Conservation (phyloP, 352 stramenopile genomes). For the Phytopythium kandeliae region DNA sequence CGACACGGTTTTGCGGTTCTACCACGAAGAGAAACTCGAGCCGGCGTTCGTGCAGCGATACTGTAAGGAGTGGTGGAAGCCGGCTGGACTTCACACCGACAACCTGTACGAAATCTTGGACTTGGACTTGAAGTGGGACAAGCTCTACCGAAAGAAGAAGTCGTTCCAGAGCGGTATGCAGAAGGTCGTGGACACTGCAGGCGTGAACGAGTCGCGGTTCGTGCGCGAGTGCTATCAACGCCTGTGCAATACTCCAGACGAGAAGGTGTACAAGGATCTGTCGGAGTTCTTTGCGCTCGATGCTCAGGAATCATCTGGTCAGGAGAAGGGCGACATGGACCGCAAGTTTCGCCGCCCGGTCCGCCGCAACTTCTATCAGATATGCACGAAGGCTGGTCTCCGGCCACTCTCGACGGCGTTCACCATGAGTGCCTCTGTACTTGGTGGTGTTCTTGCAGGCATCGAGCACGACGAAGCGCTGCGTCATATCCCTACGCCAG, state of each 20-base stretch:
- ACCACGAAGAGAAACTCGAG: slow-evolving; percentile 87
- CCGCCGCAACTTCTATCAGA: slow-evolving; percentile 86
- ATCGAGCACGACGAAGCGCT: slow-evolving; percentile 63
- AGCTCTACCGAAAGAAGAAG: slow-evolving; percentile 75
- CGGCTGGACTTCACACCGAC: slow-evolving; percentile 69
- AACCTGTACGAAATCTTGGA: slow-evolving; percentile 86
- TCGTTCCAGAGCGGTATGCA: slow-evolving; percentile 72
- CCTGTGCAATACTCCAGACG: slow-evolving; percentile 59
- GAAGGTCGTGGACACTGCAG: slow-evolving; percentile 55
- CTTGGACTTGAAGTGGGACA: slow-evolving; percentile 86
- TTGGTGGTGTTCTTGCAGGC: slow-evolving; percentile 71
- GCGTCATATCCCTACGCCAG: slow-evolving; percentile 65
- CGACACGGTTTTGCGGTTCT: slow-evolving; percentile 84
- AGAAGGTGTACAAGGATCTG: slow-evolving; percentile 84
- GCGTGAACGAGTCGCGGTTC: slow-evolving; percentile 69
- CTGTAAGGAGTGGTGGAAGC: slow-evolving; percentile 89
- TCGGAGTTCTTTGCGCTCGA: slow-evolving; percentile 83
- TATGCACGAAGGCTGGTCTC: slow-evolving; percentile 81
- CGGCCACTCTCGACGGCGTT: slow-evolving; percentile 66
- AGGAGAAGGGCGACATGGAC: slow-evolving; percentile 44
- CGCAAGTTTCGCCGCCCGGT: slow-evolving; percentile 71
- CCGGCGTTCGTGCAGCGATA: slow-evolving; percentile 87
- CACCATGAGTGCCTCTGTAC: slow-evolving; percentile 81
- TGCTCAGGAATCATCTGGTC: slow-evolving; percentile 41
- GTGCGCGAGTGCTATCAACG: slow-evolving; percentile 82